phyloP scores from a whole-genome alignment of 495 filamentous ascomycete species.

The Lindgomyces ingoldianus region DNA sequence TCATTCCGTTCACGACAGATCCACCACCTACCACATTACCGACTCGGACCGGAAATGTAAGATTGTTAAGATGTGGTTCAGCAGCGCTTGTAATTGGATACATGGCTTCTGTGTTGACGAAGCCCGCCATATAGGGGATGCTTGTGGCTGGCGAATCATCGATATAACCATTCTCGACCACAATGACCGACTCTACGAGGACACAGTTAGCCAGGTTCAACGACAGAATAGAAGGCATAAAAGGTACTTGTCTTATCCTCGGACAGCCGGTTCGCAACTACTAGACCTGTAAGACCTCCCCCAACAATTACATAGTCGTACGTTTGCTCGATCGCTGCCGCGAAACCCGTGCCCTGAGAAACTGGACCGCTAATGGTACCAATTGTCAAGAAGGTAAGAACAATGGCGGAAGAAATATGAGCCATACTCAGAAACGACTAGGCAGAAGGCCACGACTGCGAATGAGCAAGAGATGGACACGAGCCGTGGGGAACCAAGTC shows the following conservation, averaged over 20 bases:
- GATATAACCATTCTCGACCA: constrained; percentile 29
- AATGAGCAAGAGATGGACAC: too few species aligned
- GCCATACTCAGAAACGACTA: too few species aligned
- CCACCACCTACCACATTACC: constrained; percentile 50
- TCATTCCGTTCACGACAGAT: constrained; percentile 50
- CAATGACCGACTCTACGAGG: constrained; percentile 10
- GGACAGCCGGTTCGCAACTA: constrained; percentile 47
- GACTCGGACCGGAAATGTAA: neutral
- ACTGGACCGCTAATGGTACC: too few species aligned
- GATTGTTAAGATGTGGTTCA: constrained; percentile 6
- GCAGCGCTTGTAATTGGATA: constrained; percentile 12
- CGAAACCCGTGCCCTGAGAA: too few species aligned
- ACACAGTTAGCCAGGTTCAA: neutral
- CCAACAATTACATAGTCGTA: constrained; percentile 46
- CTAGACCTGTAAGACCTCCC: constrained; percentile 47
- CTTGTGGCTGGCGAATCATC: constrained; percentile 12
- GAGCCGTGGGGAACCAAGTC: too few species aligned
- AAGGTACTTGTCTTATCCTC: constrained; percentile 32
- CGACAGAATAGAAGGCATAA: neutral
- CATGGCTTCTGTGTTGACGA: neutral
- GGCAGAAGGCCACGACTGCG: too few species aligned
- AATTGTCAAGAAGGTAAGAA: too few species aligned
- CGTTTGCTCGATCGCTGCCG: neutral
- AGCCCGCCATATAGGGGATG: constrained; percentile 3
- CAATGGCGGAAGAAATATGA: too few species aligned